Base-by-base conservation (phyloP, 495 filamentous ascomycete genomes). In the Halenospora varia region DNA sequence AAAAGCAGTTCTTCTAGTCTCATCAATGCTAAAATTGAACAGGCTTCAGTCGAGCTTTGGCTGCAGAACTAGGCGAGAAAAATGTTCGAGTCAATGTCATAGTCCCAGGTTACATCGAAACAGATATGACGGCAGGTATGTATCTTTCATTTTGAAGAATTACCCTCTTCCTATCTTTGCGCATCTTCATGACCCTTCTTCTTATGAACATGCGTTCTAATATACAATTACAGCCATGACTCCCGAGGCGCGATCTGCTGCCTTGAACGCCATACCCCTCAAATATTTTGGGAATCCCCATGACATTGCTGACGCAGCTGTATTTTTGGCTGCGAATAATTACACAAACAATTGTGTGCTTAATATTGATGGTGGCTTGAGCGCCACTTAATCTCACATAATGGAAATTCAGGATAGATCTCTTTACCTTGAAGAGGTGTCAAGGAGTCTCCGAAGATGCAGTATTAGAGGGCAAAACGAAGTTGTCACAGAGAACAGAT, bases 331-430 rank as follows among this genome's bases (percentile, higher is more conserved):
- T n/a, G 76, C 73, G 25, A 94, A 91, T 69, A 67, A 81, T 45
- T 96, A 92, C 67, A 85, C 88, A 9, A 90, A 92, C 65, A 92
- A 92, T 55, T 92, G 89, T 71, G 79, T 92, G 23, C 76, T 96
- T 9, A 92, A 90, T 63, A 76, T 96, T n/a, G 90, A 95, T 67
- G 90, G 90, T 17, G 90, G 90, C 1, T 64, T 92, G 53, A 90
- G 88, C 63, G 88, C 87, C 13, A 71, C 77, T 18, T 88, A 65
- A 68, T 44, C 10, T 11, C n/a, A 13, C 48, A 54, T 50, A 41
- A 23, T n/a, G n/a, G n/a, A n/a, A n/a, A n/a, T n/a, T n/a, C n/a
- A n/a, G n/a, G n/a, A n/a, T n/a, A n/a, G n/a, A n/a, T 35, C 29
- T 13, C 29, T 6, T 35, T 13, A 35, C 13, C 13, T 4, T 4